phyloP scores from a whole-genome alignment of 345 rosid genomes.

The Angophora floribunda region DNA sequence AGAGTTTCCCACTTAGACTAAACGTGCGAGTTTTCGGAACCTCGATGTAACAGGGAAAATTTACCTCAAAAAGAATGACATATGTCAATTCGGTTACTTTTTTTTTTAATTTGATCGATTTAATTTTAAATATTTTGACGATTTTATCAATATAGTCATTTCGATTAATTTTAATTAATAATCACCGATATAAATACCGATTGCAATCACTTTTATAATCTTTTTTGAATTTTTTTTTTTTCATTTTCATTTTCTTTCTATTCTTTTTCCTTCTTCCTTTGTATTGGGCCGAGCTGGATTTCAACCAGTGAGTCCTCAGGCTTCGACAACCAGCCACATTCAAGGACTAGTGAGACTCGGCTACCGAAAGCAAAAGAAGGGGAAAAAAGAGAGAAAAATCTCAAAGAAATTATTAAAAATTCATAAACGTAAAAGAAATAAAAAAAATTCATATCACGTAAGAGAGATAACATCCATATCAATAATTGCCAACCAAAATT shows the following conservation, averaged over 20 bases:
- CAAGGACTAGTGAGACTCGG: fast-evolving
- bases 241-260: not conserved
- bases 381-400: fast-evolving
- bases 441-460: not conserved
- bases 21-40: not conserved
- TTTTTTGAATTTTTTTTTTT: not conserved
- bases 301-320: too few species aligned
- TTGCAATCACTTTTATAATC: fast-evolving
- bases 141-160: fast-evolving
- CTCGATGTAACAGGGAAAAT: not conserved
- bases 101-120: not conserved
- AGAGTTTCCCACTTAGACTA: not conserved
- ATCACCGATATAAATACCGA: fast-evolving
- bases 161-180: fast-evolving
- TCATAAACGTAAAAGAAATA: not conserved
- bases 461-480: too few species aligned
- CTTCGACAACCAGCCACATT: not conserved
- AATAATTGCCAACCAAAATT: not conserved
- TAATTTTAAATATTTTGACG: fast-evolving
- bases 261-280: not conserved
- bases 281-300: too few species aligned
- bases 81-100: too few species aligned
- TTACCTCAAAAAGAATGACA: not conserved
- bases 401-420: not conserved
- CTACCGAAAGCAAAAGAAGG: fast-evolving